Percentiles rank a stretch among this genome's conserved stretches.
These are phyloP conservation scores for Lenwebbia sp. DNA, from an alignment of 345 rosid genomes.

Conservation along the genomic window DNA sequence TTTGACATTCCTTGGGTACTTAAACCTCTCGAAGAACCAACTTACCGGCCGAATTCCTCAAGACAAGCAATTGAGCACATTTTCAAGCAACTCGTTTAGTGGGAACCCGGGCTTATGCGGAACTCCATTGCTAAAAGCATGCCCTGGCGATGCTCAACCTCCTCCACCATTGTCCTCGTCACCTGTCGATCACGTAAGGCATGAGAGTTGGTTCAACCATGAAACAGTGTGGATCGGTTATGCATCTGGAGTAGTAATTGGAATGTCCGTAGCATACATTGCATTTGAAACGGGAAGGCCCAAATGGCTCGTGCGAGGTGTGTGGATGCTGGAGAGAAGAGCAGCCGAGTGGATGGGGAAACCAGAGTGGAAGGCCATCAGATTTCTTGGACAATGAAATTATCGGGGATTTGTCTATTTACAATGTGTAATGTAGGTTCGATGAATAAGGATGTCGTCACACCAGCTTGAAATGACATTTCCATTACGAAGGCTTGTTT, in stretches of 20 bases:
- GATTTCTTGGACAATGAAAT: not conserved
- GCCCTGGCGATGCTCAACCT: not conserved
- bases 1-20: not conserved
- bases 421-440: not conserved
- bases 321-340: not conserved
- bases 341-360: not conserved
- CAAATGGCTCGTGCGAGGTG: not conserved
- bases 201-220: not conserved
- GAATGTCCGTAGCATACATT: not conserved
- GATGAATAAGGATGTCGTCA: not conserved
- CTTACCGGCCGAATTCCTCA: not conserved
- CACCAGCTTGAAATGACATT: not conserved
- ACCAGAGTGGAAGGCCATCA: not conserved
- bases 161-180: not conserved
- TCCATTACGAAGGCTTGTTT: too few species aligned
- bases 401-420: not conserved
- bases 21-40: not conserved
- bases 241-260: not conserved
- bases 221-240: not conserved
- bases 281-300: not conserved
- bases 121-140: not conserved
- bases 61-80: not conserved
- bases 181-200: rapidly evolving
- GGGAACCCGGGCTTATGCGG: not conserved
- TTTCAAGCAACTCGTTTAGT: not conserved